Base-by-base conservation (phyloP, 2,329 filamentous ascomycete genomes). In the Fusarium neocosmosporiellum region DNA sequence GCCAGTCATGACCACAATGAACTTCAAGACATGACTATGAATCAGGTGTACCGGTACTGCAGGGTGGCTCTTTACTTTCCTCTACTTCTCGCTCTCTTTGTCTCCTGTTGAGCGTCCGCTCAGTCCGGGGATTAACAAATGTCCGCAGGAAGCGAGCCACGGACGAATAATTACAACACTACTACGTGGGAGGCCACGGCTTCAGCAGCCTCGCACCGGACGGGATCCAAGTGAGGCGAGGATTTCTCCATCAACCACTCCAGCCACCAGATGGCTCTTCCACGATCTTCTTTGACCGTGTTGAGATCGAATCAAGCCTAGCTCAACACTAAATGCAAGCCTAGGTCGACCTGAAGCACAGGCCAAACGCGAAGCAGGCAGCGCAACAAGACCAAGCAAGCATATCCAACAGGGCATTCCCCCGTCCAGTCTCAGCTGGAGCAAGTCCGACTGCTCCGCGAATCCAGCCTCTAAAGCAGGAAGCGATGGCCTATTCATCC, bases 341-440 rank as follows among this genome's bases (percentile, higher is more conserved):
- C 63, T 59, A 63, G 63, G 43, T 59, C 60, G 70, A 72, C 64
- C 69, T 70, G 61, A 71, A 67, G 69, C 69, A 72, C 63, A 68
- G 59, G 62, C 66, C 65, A 66, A 64, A 69, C 53, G 53, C 63
- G 65, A 70, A 75, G 64, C 69, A 46, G 61, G 48, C 62, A 63
- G 48, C 31, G 59, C 66, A 64, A 57, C 59, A 59, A 57, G 59
- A 33, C 61, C 57, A 50, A 63, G 46, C 59, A 63, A 31, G 58
- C 55, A 66, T 57, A 53, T 66, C 63, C 62, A 62, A 46, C 60
- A 65, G 62, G 58, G 61, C 60, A 67, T 65, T 43, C 36, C 65
- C 59, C 60, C 57, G 61, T 68, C 67, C 50, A 37, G 57, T 41
- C 58, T 69, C 64, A 71, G 69, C 69, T 67, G 48, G 39, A 41